phyloP scores from a whole-genome alignment of 2,329 filamentous ascomycete species.

The Penicillium sp. region DNA sequence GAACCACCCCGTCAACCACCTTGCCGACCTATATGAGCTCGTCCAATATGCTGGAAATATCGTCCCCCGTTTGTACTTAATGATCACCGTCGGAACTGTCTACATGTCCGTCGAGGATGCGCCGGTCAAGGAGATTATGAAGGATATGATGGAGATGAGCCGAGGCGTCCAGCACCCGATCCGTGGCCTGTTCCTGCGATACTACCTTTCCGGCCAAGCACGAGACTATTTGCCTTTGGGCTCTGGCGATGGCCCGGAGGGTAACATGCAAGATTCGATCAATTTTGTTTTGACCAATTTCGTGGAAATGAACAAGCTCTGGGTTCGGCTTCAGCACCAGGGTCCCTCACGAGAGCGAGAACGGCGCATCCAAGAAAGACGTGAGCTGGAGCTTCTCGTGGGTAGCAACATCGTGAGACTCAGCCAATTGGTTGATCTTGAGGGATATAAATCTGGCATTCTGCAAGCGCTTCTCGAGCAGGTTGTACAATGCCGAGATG shows the following conservation, averaged over 20 bases:
- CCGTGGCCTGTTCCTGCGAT: slow-evolving; percentile 88
- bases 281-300: slow-evolving; percentile 98
- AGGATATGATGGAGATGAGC: slow-evolving; percentile 99
- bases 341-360: slow-evolving; percentile 94
- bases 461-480: slow-evolving; percentile 88
- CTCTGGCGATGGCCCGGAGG: slow-evolving; percentile 84
- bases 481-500: slow-evolving; percentile 95
- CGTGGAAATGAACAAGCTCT: slow-evolving; percentile 99
- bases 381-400: slow-evolving; percentile 91
- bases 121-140: slow-evolving; percentile 99
- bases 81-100: slow-evolving; percentile 98
- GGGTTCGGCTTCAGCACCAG: slow-evolving; percentile 96
- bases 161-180: slow-evolving; percentile 95
- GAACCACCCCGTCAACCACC: slow-evolving; percentile 95
- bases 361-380: slow-evolving; percentile 86
- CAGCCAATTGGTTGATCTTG: slow-evolving; percentile 92
- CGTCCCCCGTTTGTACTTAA: slow-evolving; percentile 90
- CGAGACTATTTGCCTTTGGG: slow-evolving; percentile 82
- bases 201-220: slow-evolving; percentile 93
- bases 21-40: slow-evolving; percentile 95
- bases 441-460: slow-evolving; percentile 89
- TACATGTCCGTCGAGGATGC: slow-evolving; percentile 99
- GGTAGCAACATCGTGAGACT: slow-evolving; percentile 94
- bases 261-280: slow-evolving; percentile 94
- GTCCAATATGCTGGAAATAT: slow-evolving; percentile 99